Conservation (phyloP, 1,284 basidiomycete genomes). For the Cutaneotrichosporon mucoides region DNA sequence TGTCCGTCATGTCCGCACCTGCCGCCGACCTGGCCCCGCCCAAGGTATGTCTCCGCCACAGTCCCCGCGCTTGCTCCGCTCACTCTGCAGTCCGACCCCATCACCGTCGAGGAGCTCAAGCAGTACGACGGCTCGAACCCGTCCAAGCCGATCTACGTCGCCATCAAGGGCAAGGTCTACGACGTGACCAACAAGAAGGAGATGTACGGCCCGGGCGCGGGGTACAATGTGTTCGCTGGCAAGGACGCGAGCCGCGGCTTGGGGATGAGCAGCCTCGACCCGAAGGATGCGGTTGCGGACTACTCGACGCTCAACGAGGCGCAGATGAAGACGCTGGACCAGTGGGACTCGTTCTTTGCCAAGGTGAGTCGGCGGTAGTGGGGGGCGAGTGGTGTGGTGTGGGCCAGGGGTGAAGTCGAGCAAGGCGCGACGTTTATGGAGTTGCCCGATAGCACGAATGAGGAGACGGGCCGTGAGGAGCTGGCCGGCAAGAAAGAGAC, state of each 20-base stretch:
- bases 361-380: conserved; percentile 48
- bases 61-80: too few species aligned
- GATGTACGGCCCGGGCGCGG: conserved; percentile 49
- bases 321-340: conserved; percentile 78
- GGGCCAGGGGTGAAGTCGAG: too few species aligned
- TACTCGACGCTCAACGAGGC: conserved; percentile 70
- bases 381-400: too few species aligned
- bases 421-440: too few species aligned
- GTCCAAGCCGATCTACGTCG: conserved; percentile 47
- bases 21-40: conserved; percentile 41
- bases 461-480: too few species aligned
- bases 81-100: conserved; percentile 38
- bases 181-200: conserved; percentile 47
- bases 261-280: conserved; percentile 72
- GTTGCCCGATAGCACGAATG: too few species aligned
- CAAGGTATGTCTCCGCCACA: conserved; percentile 26
- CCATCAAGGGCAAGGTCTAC: conserved; percentile 52
- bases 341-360: conserved; percentile 80
- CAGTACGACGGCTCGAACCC: conserved; percentile 44
- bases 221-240: conserved; percentile 61
- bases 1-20: conserved; percentile 46
- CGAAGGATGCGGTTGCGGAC: conserved; percentile 83
- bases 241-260: conserved; percentile 83
- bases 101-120: conserved; percentile 37
- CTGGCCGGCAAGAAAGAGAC: too few species aligned